Evolutionary conservation across 192 early-diverging fungal species (phyloP).

Genomic region (Coemansia sp.): DNA sequence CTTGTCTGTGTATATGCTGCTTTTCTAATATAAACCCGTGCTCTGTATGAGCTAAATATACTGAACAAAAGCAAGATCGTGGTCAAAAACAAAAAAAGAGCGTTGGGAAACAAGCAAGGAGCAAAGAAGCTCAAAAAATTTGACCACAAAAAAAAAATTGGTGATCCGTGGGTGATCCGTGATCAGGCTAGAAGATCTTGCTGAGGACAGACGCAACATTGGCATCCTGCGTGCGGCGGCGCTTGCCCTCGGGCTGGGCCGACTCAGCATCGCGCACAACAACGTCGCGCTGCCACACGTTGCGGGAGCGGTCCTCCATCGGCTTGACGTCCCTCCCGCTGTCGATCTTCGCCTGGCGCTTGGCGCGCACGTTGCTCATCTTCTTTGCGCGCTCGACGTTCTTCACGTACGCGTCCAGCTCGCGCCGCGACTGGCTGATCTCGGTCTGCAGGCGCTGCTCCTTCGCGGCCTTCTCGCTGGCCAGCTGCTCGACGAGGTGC

Average conservation of each 20-base stretch:
- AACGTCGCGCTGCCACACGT: slow-evolving; percentile 65
- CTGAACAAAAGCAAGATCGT: no score
- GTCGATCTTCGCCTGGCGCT: slow-evolving; percentile 49
- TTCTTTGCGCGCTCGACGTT: slow-evolving; percentile 91
- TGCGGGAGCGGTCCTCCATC: slow-evolving; percentile 41
- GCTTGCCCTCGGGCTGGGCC: slow-evolving; percentile 8
- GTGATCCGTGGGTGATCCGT: not conserved
- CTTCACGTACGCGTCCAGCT: slow-evolving; percentile 81
- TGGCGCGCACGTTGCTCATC: slow-evolving; percentile 73
- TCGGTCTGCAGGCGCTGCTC: slow-evolving; percentile 82
- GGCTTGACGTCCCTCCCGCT: slow-evolving; percentile 45
- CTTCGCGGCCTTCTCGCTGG: slow-evolving; percentile 69
- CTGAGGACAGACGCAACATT: slow-evolving; percentile 8
- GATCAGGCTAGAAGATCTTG: slow-evolving; percentile 16
- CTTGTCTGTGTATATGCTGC: slow-evolving; percentile 4
- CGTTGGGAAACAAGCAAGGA: no score
- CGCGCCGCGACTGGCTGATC: slow-evolving; percentile 79
- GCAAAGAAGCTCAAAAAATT: no score
- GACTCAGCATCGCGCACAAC: slow-evolving; percentile 51
- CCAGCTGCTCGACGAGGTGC: slow-evolving; percentile 90
- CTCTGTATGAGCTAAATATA: no score
- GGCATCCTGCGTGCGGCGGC: slow-evolving; percentile 8
- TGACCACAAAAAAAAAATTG: not conserved
- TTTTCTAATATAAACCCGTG: no score
- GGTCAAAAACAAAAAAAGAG: no score